Base-by-base conservation (phyloP, 2,329 filamentous ascomycete species). In the Nemania sp. region DNA sequence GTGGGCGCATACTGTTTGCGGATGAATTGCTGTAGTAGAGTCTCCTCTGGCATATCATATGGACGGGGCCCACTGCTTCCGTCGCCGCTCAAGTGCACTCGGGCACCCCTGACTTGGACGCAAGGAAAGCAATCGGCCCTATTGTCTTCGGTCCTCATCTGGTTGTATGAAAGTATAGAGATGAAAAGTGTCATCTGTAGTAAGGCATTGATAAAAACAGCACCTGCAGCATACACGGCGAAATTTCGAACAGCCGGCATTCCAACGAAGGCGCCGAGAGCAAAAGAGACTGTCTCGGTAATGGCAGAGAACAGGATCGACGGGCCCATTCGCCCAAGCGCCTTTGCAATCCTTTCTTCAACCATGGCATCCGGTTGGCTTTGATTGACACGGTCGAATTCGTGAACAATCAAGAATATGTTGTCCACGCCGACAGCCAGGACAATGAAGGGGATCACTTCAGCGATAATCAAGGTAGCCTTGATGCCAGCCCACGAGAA, bases 181-280 rank as follows among this genome's bases (percentile, higher is more conserved):
- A 97, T 83, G 68, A 99, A 99, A 85, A 97, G 93, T 1, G 95
- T 99, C 62, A 97, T 88, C 71, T 99, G 94, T 5, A 99, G 77
- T n/a, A 97, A 71, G 0, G 95, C 95, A 68, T 99, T 99, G 78
- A 99, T 93, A 64, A 97, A 86, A 9, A 99, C 94, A 9, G 94
- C 94, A 45, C 94, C 94, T 2, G 94, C 92, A 11, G 94, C 94
- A 69, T 99, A 99, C 2, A 93, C 86, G 14, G 94, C 95, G 73
- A 99, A 99, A 72, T 99, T 99, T 59, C 91, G 86, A 37, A 99
- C 95, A 2, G 94, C 94, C 14, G 95, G 94, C 94, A 99, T 99
- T 43, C 92, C 92, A 6, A 97, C 95, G 57, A 94, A 93, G 36
- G 91, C 89, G 11, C 94, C 94, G 9, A 99, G 80, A 1, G 91